A percentile compares a stretch with the other conserved stretches of the same genome.
Conservation (phyloP, 2,329 filamentous ascomycete species). For the Pseudogymnoascus verrucosus region DNA sequence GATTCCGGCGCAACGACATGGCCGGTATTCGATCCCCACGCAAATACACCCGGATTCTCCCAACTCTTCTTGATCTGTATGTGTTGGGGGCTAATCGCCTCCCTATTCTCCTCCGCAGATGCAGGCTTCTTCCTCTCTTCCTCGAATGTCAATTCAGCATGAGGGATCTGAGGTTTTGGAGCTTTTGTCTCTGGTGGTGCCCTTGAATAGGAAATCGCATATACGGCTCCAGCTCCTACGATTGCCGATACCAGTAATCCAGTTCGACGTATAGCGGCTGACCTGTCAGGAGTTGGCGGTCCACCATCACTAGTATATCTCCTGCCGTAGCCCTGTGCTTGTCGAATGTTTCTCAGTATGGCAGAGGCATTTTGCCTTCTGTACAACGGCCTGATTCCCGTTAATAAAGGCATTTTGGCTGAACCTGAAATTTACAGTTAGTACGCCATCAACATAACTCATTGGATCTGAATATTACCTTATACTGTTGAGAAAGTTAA, state of each 20-base stretch:
- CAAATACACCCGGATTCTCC: slow-evolving; percentile 80
- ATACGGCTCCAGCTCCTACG: slow-evolving; percentile 20
- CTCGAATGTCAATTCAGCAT: slow-evolving; percentile 59
- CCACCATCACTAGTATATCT: not conserved
- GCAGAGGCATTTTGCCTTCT: not conserved
- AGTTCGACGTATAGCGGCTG: slow-evolving; percentile 11
- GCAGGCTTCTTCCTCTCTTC: slow-evolving; percentile 47
- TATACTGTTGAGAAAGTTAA: not conserved
- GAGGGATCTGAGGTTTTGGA: slow-evolving; percentile 15
- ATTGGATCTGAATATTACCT: not conserved
- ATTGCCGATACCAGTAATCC: slow-evolving; percentile 19
- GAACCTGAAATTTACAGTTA: not conserved
- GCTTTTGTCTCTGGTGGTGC: slow-evolving; percentile 23
- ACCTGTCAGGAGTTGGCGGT: not conserved
- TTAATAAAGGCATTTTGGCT: not conserved
- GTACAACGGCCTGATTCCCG: slow-evolving; percentile 4
- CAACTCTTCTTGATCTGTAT: slow-evolving; percentile 77
- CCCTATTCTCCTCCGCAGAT: slow-evolving; percentile 64
- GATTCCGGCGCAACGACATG: slow-evolving; percentile 80
- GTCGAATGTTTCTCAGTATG: slow-evolving; percentile 2
- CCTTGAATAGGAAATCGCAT: slow-evolving; percentile 20
- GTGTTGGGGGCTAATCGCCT: slow-evolving; percentile 76
- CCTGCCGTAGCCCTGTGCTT: not conserved
- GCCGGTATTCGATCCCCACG: slow-evolving; percentile 84
- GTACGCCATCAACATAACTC: not conserved